These are phyloP conservation scores for Pleochaeta shiraiana DNA, from an alignment of 2,329 filamentous ascomycete species.

Conservation along the genomic window DNA sequence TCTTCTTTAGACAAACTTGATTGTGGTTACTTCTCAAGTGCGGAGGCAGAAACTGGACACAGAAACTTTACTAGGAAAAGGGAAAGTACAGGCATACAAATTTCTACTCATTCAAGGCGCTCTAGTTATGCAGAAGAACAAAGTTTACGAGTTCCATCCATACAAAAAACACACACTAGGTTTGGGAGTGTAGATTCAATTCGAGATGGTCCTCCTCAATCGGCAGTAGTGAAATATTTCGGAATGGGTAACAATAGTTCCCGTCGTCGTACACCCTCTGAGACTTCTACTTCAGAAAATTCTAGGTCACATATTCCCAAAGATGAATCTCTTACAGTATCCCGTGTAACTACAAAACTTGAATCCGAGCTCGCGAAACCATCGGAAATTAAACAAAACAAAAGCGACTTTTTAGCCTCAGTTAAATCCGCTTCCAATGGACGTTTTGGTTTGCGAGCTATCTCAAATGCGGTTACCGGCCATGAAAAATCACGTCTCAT, in stretches of 20 bases:
- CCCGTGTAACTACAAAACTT: conserved; percentile 38
- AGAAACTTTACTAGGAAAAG: conserved; percentile 69
- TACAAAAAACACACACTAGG: conserved; percentile 50
- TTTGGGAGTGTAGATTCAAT: conserved; percentile 62
- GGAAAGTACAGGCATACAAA: conserved; percentile 32
- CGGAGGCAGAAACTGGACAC: conserved; percentile 54
- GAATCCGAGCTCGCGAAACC: conserved; percentile 21
- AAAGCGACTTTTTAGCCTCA: conserved; percentile 28
- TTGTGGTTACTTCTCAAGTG: conserved; percentile 82
- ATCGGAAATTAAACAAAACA: conserved; percentile 25
- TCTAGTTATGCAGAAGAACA: conserved; percentile 62
- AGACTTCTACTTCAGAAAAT: conserved; percentile 34
- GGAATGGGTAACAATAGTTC: conserved; percentile 21
- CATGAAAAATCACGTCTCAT: conserved; percentile 29
- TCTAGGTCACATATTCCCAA: conserved; percentile 35
- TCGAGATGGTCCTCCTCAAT: conserved; percentile 35
- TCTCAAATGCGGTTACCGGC: conserved; percentile 51
- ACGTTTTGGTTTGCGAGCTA: conserved; percentile 54
- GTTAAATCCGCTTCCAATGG: conserved; percentile 26
- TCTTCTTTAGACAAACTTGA: conserved; percentile 29
- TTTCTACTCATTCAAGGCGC: conserved; percentile 38
- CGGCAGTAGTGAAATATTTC: conserved; percentile 51
- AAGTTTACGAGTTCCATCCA: conserved; percentile 39
- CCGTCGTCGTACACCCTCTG: conserved; percentile 20
- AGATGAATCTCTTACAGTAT: conserved; percentile 26